Evolutionary conservation across 2,329 filamentous ascomycete genomes (phyloP), one percentile per base, ranked within the genome.

Genomic region (Arthrobotrys megalospora): DNA sequence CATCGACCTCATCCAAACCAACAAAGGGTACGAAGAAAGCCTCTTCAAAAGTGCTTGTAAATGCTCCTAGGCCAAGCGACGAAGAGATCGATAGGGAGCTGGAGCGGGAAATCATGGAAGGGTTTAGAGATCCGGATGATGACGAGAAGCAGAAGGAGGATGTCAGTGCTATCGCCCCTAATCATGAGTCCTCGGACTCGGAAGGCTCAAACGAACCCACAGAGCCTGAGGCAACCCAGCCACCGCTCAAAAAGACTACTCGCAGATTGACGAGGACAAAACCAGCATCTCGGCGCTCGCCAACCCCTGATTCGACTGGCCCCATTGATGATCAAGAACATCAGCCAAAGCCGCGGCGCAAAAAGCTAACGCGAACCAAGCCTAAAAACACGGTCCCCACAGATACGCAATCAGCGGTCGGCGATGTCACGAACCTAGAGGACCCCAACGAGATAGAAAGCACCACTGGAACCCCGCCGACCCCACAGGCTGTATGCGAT

Each of bases 11-110:
- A n/a, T 10, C 34, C 16, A 72, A 67, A 50, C 0, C 34, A 19
- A 21, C 14, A 21, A 78, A 67, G 16, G 21, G 16, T 6, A 41
- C 32, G 32, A 55, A 70, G 34, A 63, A 60, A 34, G 21, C n/a
- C 24, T 19, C 52, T 10, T 62, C 62, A 8, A 60, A 71, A n/a
- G 12, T 14, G 5, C 34, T 38, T 24, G 3, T 50, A n/a, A 60
- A 47, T 28, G 41, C 43, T 21, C 34, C 50, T 8, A 28, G 45
- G 2, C 36, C 52, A 0, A 86, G 89, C 68, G 90, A 92, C 77
- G 88, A 90, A 0, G 90, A 92, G 79, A 87, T 92, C 43, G 90
- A 93, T 64, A 88, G 88, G 21, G 89, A 89, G 60, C 85, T 93
- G 0, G 88, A 91, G 81, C 89, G 88, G 1, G 91, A 91, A 72